Evolutionary conservation across 2,329 filamentous ascomycete genomes (phyloP), one percentile per base, ranked within the genome.

Genomic region (Sclerotiophoma versabilis): DNA sequence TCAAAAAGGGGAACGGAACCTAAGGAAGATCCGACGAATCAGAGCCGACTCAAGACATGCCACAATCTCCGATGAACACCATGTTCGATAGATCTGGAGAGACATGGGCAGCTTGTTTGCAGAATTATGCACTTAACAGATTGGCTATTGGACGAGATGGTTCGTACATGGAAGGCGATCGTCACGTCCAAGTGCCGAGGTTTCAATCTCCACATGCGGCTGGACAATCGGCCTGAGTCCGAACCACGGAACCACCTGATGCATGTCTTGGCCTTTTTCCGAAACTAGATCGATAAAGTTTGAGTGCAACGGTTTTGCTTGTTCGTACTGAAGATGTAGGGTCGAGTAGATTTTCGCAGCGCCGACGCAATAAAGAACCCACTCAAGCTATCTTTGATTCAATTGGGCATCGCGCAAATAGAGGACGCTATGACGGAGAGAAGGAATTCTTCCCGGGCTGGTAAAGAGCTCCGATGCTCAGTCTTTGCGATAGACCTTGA

Each of bases 401-500:
- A 14, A n/a, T 11, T 39, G 26, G n/a, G 25, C 4, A 26, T 26
- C 36, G 15, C 29, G 37, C 14, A 25, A 5, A 26, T n/a, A 36
- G 36, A 27, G 14, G 22, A 26, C 5, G 12, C n/a, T 22, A 10
- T 15, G 30, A 26, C 23, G 37, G 23, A 39, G 22, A 39, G 12
- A 15, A 48, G 15, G 22, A 14, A 10, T 39, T 17, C 17, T 17
- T 34, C 20, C 22, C n/a, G 22, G 22, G 2, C 12, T 32, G 6
- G 25, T 19, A 14, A 6, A 25, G 1, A 30, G 14, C 14, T 38
- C 19, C 22, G 34, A 30, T 29, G 29, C 27, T 49, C 41, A 69
- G 33, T 53, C 46, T 60, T 70, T 75, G 52, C 63, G 69, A 60
- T 74, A 74, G 15, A 75, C 61, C 55, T 57, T 65, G 58, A 75